Evolutionary conservation across 108 stramenopile genomes (phyloP), one percentile per base, ranked within the genome.

Genomic region (Nitzschia palea): DNA sequence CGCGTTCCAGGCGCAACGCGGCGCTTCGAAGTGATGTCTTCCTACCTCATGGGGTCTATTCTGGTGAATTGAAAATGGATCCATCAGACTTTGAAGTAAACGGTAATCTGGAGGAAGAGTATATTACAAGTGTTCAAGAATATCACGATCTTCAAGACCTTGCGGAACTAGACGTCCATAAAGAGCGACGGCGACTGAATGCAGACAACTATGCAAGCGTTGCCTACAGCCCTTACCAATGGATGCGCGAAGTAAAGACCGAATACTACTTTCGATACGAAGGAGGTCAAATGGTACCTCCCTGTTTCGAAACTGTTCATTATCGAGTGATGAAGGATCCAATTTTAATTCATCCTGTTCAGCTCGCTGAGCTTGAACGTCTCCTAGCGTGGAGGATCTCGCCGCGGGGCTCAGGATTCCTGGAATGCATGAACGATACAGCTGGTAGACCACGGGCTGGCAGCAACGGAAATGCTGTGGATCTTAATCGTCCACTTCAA

Each of bases 241-340:
- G 80, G 80, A 45, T 80, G 57, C 34, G 77, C n/a, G 70, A 80
- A 64, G 77, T 78, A 26, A 40, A 59, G 22, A 83, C 81, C 14
- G 81, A 83, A 43, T 79, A 79, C 45, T 84, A 84, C 64, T 79
- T 66, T 58, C 78, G 83, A 28, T 84, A 79, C 45, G 65, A 69
- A 30, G 83, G 78, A 17, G 62, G 71, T 1, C 68, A 70, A 56
- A 79, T 80, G 18, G 65, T 76, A 2, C 83, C 83, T 26, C 83
- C 83, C 15, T 84, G 83, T 67, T 77, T 68, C 45, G 54, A 79
- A 37, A 55, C 61, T 1, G 70, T 71, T 22, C 78, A 79, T 44
- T 84, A 80, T 76, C 65, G 83, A 29, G 74, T 84, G 4, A 73
- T 84, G 74, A 79, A 79, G 68, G 78, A 84, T 63, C 83, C 83